phyloP scores from a whole-genome alignment of 768 basidiomycete genomes.

The Amanita rimosa region DNA sequence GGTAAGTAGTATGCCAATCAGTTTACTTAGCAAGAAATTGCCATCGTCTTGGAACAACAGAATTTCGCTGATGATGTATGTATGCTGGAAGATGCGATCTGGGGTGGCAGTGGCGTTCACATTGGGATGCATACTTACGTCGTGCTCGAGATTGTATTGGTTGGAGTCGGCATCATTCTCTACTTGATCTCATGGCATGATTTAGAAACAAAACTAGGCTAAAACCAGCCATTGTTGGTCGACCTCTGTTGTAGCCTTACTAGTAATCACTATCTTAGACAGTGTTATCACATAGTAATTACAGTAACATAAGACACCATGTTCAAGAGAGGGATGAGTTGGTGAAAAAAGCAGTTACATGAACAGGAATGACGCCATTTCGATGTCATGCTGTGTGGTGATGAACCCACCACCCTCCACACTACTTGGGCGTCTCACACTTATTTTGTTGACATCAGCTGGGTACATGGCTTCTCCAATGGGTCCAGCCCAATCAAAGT shows the following conservation, averaged over 20 bases:
- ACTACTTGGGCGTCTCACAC: neutral
- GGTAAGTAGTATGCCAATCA: slow-evolving; percentile 58
- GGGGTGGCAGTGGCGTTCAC: slow-evolving; percentile 51
- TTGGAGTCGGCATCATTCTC: slow-evolving; percentile 45
- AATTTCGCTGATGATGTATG: slow-evolving; percentile 50
- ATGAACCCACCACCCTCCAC: slow-evolving; percentile 1
- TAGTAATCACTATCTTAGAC: no score
- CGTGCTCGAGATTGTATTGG: slow-evolving; percentile 47
- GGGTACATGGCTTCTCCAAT: no score
- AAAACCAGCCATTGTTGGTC: slow-evolving; percentile 1
- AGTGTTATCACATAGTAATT: no score
- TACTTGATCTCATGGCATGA: slow-evolving; percentile 48
- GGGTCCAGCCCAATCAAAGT: no score
- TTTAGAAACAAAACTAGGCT: slow-evolving; percentile 57
- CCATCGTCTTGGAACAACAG: slow-evolving; percentile 49
- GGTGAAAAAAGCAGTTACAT: neutral
- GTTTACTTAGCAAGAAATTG: slow-evolving; percentile 57
- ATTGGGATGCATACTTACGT: slow-evolving; percentile 54
- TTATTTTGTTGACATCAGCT: no score
- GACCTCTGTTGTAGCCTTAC: no score
- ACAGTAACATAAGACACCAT: no score
- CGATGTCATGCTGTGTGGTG: neutral
- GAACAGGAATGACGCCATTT: neutral
- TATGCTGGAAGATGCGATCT: slow-evolving; percentile 53
- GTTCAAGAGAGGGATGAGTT: no score